A percentile compares a stretch with the other conserved stretches of the same genome.
phyloP scores from a whole-genome alignment of 2,329 filamentous ascomycete species.

The Xylariaceae sp. region DNA sequence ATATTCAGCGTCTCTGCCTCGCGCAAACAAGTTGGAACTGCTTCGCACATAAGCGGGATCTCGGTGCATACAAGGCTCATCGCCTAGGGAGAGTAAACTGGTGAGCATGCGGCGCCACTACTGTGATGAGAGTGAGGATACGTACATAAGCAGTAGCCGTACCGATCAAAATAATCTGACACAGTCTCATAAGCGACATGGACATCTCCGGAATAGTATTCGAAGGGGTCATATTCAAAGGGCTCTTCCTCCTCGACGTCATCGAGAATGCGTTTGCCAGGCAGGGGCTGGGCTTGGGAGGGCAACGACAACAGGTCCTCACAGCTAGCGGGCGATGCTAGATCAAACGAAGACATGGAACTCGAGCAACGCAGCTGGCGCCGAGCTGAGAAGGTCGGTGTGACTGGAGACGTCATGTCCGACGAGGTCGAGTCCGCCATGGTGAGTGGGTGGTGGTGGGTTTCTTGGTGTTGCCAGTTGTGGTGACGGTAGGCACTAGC shows the following conservation, averaged over 20 bases:
- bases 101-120: conserved; percentile 2
- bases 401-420: conserved; percentile 64
- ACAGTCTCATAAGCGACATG: conserved; percentile 30
- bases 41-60: conserved; percentile 40
- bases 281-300: conserved; percentile 35
- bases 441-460: conserved; percentile 33
- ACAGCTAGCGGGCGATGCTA: conserved; percentile 45
- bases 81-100: conserved; percentile 41
- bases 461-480: conserved; percentile 4
- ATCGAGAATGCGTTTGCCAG: conserved; percentile 63
- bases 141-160: conserved; percentile 74
- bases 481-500: conserved; percentile 27
- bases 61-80: conserved; percentile 56
- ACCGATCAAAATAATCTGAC: conserved; percentile 43
- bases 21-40: conserved; percentile 35
- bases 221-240: conserved; percentile 54
- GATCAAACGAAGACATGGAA: conserved; percentile 72
- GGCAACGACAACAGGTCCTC: conserved; percentile 56
- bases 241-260: conserved; percentile 83
- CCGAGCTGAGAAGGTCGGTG: conserved; percentile 62
- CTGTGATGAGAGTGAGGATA: conserved; percentile 25
- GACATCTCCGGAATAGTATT: conserved; percentile 42
- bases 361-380: conserved; percentile 63
- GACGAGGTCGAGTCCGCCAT: conserved; percentile 54
- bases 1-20: conserved; percentile 52